Conservation (phyloP, 2,329 filamentous ascomycete genomes). For the Moelleriella libera region DNA sequence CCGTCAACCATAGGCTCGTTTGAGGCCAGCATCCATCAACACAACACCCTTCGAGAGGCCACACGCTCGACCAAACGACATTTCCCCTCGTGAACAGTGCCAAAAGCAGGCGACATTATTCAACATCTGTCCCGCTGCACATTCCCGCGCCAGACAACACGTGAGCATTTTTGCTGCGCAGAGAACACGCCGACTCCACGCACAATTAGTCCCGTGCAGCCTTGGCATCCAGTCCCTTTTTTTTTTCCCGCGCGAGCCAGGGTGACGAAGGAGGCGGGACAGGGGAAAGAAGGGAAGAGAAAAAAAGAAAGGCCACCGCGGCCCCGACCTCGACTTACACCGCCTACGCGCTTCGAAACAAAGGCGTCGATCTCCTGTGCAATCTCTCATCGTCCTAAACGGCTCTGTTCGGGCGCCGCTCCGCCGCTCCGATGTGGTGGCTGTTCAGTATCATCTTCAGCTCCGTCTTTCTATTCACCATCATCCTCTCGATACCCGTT, state of each 20-base stretch:
- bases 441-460: conserved; percentile 68
- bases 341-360: background rate
- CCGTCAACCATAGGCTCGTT: too few relatives aligned
- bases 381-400: background rate
- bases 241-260: background rate
- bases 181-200: too few relatives aligned
- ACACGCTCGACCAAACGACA: background rate
- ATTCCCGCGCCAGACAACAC: too few relatives aligned
- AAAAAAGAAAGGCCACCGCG: background rate
- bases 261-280: background rate
- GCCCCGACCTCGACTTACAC: background rate
- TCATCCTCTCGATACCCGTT: conserved; percentile 90
- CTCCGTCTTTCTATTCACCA: conserved; percentile 74
- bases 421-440: conserved; percentile 55
- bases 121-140: too few relatives aligned
- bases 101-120: background rate
- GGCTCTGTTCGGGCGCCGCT: conserved; percentile 10
- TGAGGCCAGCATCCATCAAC: too few relatives aligned
- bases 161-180: too few relatives aligned
- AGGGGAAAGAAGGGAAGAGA: background rate
- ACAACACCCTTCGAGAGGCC: background rate
- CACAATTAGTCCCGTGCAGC: background rate
- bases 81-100: too few relatives aligned
- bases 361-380: too few relatives aligned
- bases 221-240: background rate